A percentile compares a stretch with the other conserved stretches of the same genome.
These are phyloP conservation scores for Candolleomyces eurysporus DNA, from an alignment of 768 basidiomycete genomes.

Conservation along the genomic window DNA sequence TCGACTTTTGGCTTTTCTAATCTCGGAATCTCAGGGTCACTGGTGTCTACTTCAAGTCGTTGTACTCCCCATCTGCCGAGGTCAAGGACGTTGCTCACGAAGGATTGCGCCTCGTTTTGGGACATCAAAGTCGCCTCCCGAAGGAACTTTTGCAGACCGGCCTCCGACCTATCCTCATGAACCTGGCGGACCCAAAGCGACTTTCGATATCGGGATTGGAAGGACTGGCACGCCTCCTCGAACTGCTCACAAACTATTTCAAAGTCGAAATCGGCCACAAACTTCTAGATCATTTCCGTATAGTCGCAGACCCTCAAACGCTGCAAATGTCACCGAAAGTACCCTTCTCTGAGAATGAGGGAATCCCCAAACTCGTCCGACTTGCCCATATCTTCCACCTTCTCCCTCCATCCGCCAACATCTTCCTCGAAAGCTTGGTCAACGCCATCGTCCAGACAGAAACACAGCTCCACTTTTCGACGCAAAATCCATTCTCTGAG, in stretches of 20 bases:
- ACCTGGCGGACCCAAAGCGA: conserved; percentile 93
- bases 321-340: conserved; percentile 75
- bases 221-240: conserved; percentile 89
- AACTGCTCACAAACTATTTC: conserved; percentile 97
- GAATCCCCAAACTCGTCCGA: conserved; percentile 90
- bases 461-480: conserved; percentile 85
- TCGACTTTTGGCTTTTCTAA: background rate
- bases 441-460: conserved; percentile 90
- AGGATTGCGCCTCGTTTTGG: conserved; percentile 84
- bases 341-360: conserved; percentile 83
- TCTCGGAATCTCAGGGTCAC: conserved; percentile 62
- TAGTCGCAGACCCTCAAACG: conserved; percentile 87
- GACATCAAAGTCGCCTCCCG: conserved; percentile 87
- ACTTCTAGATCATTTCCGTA: conserved; percentile 92
- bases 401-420: conserved; percentile 88
- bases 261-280: conserved; percentile 99
- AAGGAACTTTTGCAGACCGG: conserved; percentile 95
- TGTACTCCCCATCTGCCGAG: conserved; percentile 88
- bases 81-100: conserved; percentile 96
- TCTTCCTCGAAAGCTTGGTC: conserved; percentile 86
- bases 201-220: conserved; percentile 90
- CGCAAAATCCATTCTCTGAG: conserved; percentile 87
- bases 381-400: conserved; percentile 97
- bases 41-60: conserved; percentile 95
- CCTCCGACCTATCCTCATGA: conserved; percentile 94